phyloP scores from a whole-genome alignment of 2,329 filamentous ascomycete genomes.

The Zymoseptoria ardabiliae region DNA sequence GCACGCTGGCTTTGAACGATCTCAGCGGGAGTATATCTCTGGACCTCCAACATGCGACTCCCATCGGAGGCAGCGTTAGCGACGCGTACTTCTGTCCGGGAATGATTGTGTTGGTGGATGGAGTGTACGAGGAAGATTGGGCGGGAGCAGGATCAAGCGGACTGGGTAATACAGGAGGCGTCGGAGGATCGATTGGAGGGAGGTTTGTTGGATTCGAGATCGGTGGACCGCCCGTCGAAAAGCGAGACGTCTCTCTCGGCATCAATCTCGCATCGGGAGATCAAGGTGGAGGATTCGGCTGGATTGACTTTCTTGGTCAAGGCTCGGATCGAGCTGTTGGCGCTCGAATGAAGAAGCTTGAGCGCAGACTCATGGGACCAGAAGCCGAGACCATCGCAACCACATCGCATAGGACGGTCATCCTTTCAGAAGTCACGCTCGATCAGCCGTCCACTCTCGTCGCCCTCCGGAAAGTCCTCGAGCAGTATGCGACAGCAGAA shows the following conservation, averaged over 20 bases:
- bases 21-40: slow-evolving; percentile 80
- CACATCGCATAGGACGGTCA: slow-evolving; percentile 49
- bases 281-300: slow-evolving; percentile 79
- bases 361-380: slow-evolving; percentile 55
- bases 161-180: slow-evolving; percentile 64
- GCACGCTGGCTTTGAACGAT: slow-evolving; percentile 75
- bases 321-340: slow-evolving; percentile 83
- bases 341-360: slow-evolving; percentile 71
- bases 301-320: slow-evolving; percentile 91
- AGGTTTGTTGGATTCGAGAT: slow-evolving; percentile 86
- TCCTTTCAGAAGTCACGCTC: slow-evolving; percentile 79
- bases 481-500: slow-evolving; percentile 61
- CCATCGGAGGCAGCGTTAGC: slow-evolving; percentile 42
- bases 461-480: slow-evolving; percentile 71
- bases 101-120: slow-evolving; percentile 92
- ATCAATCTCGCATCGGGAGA: slow-evolving; percentile 45
- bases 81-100: slow-evolving; percentile 90
- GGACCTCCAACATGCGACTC: slow-evolving; percentile 71
- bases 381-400: slow-evolving; percentile 21
- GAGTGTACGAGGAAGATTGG: slow-evolving; percentile 92
- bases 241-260: slow-evolving; percentile 70
- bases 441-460: slow-evolving; percentile 76
- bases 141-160: slow-evolving; percentile 54
- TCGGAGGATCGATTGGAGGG: slow-evolving; percentile 87
- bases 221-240: slow-evolving; percentile 84